Conservation (phyloP, 2,329 filamentous ascomycete genomes). For the Cylindrodendrum hubeiense region DNA sequence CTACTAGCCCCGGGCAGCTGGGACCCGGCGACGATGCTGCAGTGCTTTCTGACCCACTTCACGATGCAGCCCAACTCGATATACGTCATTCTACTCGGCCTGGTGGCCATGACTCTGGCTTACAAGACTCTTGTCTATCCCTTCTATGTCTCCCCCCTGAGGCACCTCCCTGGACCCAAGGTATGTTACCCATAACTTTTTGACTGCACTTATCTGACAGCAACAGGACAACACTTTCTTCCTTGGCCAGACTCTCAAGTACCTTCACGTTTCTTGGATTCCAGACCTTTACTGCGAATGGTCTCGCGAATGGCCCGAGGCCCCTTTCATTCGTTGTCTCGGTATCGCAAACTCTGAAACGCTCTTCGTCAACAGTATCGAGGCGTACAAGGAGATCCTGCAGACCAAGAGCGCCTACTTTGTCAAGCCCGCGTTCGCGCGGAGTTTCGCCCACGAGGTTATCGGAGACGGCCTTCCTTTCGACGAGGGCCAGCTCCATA, state of each 20-base stretch:
- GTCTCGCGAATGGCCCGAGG: constrained; percentile 45
- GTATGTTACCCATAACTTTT: constrained; percentile 39
- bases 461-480: constrained; percentile 51
- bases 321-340: constrained; percentile 45
- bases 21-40: background rate
- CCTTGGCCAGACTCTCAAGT: constrained; percentile 55
- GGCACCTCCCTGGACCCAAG: constrained; percentile 58
- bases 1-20: background rate
- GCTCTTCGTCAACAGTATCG: constrained; percentile 41
- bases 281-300: constrained; percentile 45
- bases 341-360: constrained; percentile 43
- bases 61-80: background rate
- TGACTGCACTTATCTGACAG: background rate
- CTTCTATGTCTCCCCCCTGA: constrained; percentile 56
- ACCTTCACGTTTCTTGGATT: constrained; percentile 44
- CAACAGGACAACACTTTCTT: constrained; percentile 53
- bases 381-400: constrained; percentile 44
- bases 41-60: background rate
- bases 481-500: constrained; percentile 51
- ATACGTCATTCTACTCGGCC: constrained; percentile 1
- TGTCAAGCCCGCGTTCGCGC: constrained; percentile 42
- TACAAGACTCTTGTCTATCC: constrained; percentile 56
- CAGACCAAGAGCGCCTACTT: constrained; percentile 44
- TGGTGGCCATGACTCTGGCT: background rate
- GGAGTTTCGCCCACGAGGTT: constrained; percentile 40